Evolutionary conservation across 257 asterid species (phyloP).

Genomic region (Buddleja alternifolia): DNA sequence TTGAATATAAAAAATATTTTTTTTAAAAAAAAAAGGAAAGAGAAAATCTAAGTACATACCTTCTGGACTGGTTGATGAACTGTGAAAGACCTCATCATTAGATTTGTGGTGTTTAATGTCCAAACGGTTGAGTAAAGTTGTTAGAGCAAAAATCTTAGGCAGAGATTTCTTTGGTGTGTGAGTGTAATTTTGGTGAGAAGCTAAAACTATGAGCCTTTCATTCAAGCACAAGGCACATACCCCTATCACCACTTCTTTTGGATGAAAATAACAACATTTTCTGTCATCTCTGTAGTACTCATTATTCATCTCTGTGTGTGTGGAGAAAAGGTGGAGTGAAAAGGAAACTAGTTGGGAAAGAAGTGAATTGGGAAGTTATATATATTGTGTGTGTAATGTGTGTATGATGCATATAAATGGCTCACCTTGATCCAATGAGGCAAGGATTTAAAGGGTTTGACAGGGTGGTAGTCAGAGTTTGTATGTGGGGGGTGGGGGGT

Average conservation of each 20-base stretch:
- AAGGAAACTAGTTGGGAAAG: slow-evolving; percentile 10
- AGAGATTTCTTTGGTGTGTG: slow-evolving; percentile 30
- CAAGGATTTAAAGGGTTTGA: slow-evolving; percentile 28
- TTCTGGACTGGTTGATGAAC: slow-evolving; percentile 62
- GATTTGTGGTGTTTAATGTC: slow-evolving; percentile 51
- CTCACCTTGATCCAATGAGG: slow-evolving; percentile 7
- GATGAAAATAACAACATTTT: slow-evolving; percentile 64
- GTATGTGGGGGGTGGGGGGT: not conserved
- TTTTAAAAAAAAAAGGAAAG: not conserved
- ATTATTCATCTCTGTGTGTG: not conserved
- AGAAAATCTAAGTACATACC: slow-evolving; percentile 39
- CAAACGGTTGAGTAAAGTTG: slow-evolving; percentile 53
- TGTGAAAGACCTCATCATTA: slow-evolving; percentile 33
- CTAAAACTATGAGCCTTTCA: slow-evolving; percentile 68
- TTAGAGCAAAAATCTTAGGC: slow-evolving; percentile 69
- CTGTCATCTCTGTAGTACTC: slow-evolving; percentile 35
- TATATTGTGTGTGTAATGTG: not conserved
- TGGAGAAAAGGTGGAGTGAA: not conserved
- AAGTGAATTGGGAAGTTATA: slow-evolving; percentile 13
- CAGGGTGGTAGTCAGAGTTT: not conserved
- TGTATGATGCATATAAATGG: not conserved
- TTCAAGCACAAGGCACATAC: slow-evolving; percentile 79
- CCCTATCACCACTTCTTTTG: slow-evolving; percentile 60
- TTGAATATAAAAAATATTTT: not conserved
- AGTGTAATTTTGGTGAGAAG: slow-evolving; percentile 34